Base-by-base conservation (phyloP, 768 basidiomycete genomes). In the Lactarius vividus region DNA sequence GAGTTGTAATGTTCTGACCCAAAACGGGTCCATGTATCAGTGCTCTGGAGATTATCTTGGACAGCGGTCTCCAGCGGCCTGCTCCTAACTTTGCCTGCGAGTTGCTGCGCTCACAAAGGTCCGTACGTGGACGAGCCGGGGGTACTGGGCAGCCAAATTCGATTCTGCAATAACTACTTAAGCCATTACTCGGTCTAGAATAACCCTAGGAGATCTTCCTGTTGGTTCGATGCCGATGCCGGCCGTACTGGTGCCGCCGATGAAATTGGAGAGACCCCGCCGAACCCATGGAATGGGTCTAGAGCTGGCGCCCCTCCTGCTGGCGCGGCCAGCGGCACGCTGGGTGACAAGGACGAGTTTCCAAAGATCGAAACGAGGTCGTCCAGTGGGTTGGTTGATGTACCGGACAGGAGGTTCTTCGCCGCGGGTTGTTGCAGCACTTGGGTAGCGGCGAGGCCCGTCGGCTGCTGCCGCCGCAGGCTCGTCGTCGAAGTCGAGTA, bases 341-440 rank as follows among this genome's bases (percentile, higher is more conserved):
- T 35, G 35, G 73, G 73, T 62, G 71, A 73, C 26, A 77, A 75
- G 68, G 78, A 74, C 69, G 79, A 73, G 72, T 79, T 72, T 18
- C 92, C 93, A 74, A 97, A 97, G 70, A 97, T 92, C 9, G 94
- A 95, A 28, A 96, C 94, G 13, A 97, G 83, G 74, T 97, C 94
- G 75, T 96, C 94, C 53, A 96, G 80, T 1, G 95, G 95, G 74
- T 97, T 97, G 66, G 83, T 84, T 16, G 93, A 94, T 29, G 90
- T 89, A 5, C 90, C 91, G 3, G 88, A 82, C 20, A 94, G 81
- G 33, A 92, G 81, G 69, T 83, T 92, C n/a, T 86, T 87, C 5
- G 88, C 88, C 23, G 89, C 89, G 4, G 92, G 85, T 40, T 87
- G 81, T 29, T 89, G 80, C 18, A 91, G 79, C 54, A 90, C 84